A percentile compares a stretch with the other conserved stretches of the same genome.
Conservation (phyloP, 495 filamentous ascomycete genomes). For the Parmelia sp. region DNA sequence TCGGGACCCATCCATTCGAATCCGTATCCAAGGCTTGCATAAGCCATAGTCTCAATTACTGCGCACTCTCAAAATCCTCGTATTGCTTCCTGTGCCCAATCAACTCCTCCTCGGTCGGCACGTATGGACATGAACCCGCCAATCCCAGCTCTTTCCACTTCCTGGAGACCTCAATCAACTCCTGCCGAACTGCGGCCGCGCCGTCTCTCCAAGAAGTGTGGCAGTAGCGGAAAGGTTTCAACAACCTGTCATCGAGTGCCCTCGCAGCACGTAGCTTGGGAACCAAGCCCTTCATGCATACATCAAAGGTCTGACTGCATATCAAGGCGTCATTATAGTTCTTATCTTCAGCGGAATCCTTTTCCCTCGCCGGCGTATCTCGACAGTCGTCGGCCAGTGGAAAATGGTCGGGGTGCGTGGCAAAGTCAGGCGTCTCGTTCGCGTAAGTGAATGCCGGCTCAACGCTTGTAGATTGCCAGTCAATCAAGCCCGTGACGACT, state of each 20-base stretch:
- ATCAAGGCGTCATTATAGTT: slow-evolving; percentile 4
- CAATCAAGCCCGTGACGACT: not conserved
- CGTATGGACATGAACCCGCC: not conserved
- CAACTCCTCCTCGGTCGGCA: too few species aligned
- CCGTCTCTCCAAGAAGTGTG: not conserved
- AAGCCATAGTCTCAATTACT: too few species aligned
- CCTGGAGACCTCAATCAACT: not conserved
- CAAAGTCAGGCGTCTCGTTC: not conserved
- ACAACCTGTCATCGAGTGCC: not conserved
- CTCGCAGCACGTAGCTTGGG: not conserved
- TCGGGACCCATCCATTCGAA: too few species aligned
- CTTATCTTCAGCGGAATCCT: not conserved
- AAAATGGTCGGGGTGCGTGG: not conserved
- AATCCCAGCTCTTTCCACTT: not conserved
- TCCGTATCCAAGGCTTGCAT: too few species aligned
- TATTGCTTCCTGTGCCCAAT: too few species aligned
- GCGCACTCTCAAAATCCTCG: too few species aligned
- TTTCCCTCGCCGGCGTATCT: not conserved
- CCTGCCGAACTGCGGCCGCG: not conserved
- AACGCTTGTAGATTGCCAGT: not conserved
- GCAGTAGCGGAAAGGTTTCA: not conserved
- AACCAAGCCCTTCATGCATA: not conserved
- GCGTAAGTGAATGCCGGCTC: not conserved
- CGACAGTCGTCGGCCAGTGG: too few species aligned
- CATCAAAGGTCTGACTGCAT: not conserved